phyloP scores from a whole-genome alignment of 2,329 filamentous ascomycete species.

The Arthrobotrys conoides region DNA sequence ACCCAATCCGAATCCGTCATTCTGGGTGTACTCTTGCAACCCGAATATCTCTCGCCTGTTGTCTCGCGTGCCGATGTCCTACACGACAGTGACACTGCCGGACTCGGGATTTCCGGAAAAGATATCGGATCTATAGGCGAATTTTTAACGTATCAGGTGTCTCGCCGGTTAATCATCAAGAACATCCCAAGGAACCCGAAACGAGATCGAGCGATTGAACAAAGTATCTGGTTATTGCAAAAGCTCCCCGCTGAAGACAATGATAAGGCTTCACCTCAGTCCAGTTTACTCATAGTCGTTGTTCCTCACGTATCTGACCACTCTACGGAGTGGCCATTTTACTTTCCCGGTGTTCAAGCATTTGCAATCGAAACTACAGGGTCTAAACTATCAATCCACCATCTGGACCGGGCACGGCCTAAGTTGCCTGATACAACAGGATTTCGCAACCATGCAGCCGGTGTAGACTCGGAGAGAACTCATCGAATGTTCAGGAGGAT shows the following conservation, averaged over 20 bases:
- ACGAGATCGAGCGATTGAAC: conserved; percentile 33
- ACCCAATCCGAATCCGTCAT: conserved; percentile 28
- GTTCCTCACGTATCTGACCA: conserved; percentile 38
- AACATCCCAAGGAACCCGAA: conserved; percentile 52
- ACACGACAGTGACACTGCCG: conserved; percentile 19
- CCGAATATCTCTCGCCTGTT: conserved; percentile 56
- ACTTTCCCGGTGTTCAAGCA: conserved; percentile 39
- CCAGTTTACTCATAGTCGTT: conserved; percentile 30
- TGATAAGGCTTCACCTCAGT: neutral
- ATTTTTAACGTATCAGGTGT: conserved; percentile 22
- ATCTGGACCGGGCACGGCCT: neutral
- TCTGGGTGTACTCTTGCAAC: conserved; percentile 50
- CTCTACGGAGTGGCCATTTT: conserved; percentile 37
- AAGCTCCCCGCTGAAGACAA: neutral
- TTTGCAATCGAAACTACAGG: conserved; percentile 37
- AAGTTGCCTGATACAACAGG: neutral
- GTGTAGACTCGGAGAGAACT: conserved; percentile 28
- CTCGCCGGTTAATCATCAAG: conserved; percentile 38
- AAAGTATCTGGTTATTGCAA: conserved; percentile 55
- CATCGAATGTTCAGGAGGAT: conserved; percentile 50
- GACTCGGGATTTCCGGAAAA: neutral
- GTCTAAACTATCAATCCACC: conserved; percentile 35
- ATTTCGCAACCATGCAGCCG: neutral
- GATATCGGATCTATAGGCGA: conserved; percentile 35
- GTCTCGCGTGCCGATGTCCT: conserved; percentile 51